Conservation (phyloP, 2,329 filamentous ascomycete species). For the Albifimbria verrucaria region DNA sequence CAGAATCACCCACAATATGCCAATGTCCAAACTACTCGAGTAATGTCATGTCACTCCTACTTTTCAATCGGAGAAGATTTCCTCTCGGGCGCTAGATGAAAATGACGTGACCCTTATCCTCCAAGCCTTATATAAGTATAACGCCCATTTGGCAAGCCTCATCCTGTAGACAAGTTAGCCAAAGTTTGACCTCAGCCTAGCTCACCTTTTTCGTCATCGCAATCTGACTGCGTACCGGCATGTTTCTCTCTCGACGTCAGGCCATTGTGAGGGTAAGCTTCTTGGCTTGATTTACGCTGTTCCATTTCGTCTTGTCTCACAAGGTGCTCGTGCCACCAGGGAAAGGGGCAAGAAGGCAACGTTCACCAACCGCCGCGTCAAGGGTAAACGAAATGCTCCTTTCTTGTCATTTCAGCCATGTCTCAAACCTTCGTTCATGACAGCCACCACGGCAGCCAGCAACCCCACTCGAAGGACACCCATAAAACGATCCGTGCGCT, state of each 20-base stretch:
- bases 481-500: background rate
- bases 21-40: no score
- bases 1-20: no score
- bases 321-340: background rate
- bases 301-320: background rate
- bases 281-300: background rate
- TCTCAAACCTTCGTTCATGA: background rate
- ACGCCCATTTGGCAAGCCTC: no score
- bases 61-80: no score
- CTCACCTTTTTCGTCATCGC: background rate
- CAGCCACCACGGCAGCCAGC: background rate
- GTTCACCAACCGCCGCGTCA: background rate
- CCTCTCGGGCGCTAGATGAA: no score
- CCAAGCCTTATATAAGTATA: no score
- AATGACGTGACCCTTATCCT: no score
- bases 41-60: no score
- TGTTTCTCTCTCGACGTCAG: background rate
- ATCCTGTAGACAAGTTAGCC: no score
- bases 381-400: background rate
- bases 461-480: background rate
- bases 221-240: background rate
- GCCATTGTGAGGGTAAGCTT: background rate
- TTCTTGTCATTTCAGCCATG: background rate
- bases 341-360: background rate
- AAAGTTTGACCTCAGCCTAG: background rate